A percentile compares a stretch with the other conserved stretches of the same genome.
Evolutionary conservation across 2,329 filamentous ascomycete genomes (phyloP).

Genomic region (Aspergillus sp.): DNA sequence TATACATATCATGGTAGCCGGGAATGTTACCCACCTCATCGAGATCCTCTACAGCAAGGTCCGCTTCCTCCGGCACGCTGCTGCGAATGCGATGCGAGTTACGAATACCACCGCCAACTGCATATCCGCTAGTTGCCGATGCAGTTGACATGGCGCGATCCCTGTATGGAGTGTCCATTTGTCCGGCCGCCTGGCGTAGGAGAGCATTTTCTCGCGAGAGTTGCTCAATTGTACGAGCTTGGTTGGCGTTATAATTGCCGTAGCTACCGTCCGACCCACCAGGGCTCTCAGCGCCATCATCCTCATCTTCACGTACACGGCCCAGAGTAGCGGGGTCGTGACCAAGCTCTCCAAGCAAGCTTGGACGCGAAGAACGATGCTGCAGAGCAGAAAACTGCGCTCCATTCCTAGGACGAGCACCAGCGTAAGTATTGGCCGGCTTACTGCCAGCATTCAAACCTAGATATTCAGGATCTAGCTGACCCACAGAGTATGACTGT

Average conservation of each 20-base stretch:
- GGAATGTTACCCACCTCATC: constrained; percentile 44
- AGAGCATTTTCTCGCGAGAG: constrained; percentile 49
- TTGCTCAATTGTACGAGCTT: constrained; percentile 48
- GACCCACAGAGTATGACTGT: constrained; percentile 93
- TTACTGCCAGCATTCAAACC: constrained; percentile 33
- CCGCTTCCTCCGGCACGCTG: constrained; percentile 44
- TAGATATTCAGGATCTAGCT: constrained; percentile 68
- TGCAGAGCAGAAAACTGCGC: constrained; percentile 68
- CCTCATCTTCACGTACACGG: constrained; percentile 51
- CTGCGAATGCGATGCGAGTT: constrained; percentile 42
- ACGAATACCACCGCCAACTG: constrained; percentile 30
- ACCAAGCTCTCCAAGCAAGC: constrained; percentile 46
- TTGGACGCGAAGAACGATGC: constrained; percentile 70
- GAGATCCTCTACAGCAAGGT: constrained; percentile 45
- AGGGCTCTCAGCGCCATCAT: constrained; percentile 45
- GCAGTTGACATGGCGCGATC: constrained; percentile 44
- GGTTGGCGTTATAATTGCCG: constrained; percentile 38
- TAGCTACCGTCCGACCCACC: constrained; percentile 40
- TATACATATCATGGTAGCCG: constrained; percentile 40
- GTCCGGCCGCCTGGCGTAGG: constrained; percentile 45
- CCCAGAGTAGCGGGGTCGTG: constrained; percentile 48
- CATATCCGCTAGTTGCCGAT: constrained; percentile 35
- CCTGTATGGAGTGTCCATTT: constrained; percentile 39
- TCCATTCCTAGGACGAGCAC: constrained; percentile 37
- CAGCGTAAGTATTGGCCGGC: constrained; percentile 26